These are phyloP conservation scores for Dentipellis sp. DNA, from an alignment of 768 basidiomycete species.

Conservation along the genomic window DNA sequence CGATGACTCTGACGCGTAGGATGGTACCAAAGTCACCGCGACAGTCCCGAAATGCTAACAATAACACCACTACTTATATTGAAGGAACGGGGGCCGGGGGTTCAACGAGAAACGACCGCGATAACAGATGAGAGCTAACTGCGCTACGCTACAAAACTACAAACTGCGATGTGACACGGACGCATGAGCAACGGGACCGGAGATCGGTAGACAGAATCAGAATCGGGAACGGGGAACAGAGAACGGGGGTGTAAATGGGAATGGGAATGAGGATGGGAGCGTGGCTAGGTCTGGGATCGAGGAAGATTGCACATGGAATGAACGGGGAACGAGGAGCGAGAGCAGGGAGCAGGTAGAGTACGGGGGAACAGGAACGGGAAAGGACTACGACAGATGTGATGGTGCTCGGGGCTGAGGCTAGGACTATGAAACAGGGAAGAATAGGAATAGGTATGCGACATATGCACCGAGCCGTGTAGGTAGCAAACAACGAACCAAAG, in stretches of 20 bases:
- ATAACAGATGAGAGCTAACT: not conserved
- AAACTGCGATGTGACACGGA: constrained; percentile 11
- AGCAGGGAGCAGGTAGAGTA: constrained; percentile 1
- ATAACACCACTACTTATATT: too few relatives aligned
- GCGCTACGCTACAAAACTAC: constrained; percentile 27
- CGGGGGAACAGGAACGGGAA: not conserved
- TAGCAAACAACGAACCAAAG: too few relatives aligned
- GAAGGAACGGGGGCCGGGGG: too few relatives aligned
- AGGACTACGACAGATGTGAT: not conserved
- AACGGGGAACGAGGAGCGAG: constrained; percentile 3
- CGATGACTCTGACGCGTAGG: too few relatives aligned
- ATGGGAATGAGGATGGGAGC: not conserved
- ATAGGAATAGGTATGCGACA: not conserved
- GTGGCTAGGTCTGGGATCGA: not conserved
- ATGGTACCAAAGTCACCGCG: too few relatives aligned
- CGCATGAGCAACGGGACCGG: not conserved
- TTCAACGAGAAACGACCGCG: not conserved
- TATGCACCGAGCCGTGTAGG: too few relatives aligned
- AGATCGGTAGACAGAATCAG: too few relatives aligned
- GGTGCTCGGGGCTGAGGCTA: not conserved
- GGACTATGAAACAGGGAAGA: not conserved
- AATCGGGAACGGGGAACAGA: not conserved
- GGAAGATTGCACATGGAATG: not conserved
- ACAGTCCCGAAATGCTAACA: too few relatives aligned
- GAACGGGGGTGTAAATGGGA: not conserved